Conservation (phyloP, 345 rosid species). For the Murraya koenigii region DNA sequence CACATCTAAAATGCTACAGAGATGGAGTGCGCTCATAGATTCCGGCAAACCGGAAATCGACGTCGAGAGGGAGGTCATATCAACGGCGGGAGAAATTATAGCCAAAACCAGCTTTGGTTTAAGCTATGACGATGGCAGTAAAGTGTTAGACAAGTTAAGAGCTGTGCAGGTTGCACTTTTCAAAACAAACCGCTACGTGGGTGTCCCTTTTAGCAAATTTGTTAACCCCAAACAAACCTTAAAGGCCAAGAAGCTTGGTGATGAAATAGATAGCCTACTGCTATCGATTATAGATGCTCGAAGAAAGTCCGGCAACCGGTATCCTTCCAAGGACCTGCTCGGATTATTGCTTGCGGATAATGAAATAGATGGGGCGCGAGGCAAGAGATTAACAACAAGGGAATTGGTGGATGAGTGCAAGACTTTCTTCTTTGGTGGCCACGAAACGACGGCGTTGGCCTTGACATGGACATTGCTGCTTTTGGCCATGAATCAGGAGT, state of each 20-base stretch:
- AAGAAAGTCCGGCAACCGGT: constrained; percentile 17
- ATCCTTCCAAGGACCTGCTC: constrained; percentile 44
- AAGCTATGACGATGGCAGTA: constrained; percentile 44
- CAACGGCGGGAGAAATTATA: constrained; percentile 78
- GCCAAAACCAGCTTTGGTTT: constrained; percentile 90
- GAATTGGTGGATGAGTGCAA: constrained; percentile 91
- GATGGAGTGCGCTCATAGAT: constrained; percentile 48
- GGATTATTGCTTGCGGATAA: constrained; percentile 51
- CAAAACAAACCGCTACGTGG: constrained; percentile 74
- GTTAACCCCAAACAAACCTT: constrained; percentile 48
- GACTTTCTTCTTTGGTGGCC: constrained; percentile 94
- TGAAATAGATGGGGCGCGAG: constrained; percentile 27
- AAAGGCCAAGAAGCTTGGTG: constrained; percentile 57
- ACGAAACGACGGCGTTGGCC: constrained; percentile 90
- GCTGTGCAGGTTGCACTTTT: constrained; percentile 72
- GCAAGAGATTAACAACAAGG: constrained; percentile 47
- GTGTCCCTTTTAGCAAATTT: constrained; percentile 69
- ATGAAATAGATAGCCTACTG: constrained; percentile 69
- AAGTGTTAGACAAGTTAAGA: constrained; percentile 63
- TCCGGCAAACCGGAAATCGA: constrained; percentile 57
- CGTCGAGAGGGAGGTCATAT: constrained; percentile 63
- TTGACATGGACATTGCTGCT: constrained; percentile 84
- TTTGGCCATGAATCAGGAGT: constrained; percentile 66
- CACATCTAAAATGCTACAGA: constrained; percentile 61
- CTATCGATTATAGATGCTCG: constrained; percentile 53